Percentiles rank a stretch among this genome's conserved stretches.
phyloP scores from a whole-genome alignment of 768 basidiomycete genomes.

The Hysterangium stoloniferum region DNA sequence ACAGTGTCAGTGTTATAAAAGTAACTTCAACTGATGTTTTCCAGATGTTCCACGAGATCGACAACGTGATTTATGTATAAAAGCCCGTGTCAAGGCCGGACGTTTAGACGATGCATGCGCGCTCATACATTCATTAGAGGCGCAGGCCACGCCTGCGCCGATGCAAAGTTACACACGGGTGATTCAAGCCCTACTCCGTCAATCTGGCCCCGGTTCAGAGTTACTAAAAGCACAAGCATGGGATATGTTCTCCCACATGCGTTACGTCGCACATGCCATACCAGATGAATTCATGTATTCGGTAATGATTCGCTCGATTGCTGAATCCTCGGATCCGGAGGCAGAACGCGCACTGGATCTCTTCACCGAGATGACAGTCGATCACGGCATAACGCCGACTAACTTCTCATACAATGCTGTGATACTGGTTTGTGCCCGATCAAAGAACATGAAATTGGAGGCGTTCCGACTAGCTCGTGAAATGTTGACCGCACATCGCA shows the following conservation, averaged over 20 bases:
- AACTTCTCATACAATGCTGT: constrained; percentile 70
- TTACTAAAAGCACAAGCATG: constrained; percentile 71
- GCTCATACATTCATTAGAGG: constrained; percentile 68
- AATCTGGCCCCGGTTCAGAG: constrained; percentile 25
- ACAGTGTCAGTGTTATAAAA: not conserved
- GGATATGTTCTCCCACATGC: constrained; percentile 95
- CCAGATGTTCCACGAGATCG: constrained; percentile 35
- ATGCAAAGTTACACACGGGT: constrained; percentile 67
- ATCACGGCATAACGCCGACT: constrained; percentile 55
- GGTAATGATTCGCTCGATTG: constrained; percentile 84
- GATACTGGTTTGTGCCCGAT: constrained; percentile 72
- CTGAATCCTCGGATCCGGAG: constrained; percentile 49
- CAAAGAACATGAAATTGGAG: constrained; percentile 63
- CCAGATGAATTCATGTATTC: constrained; percentile 71
- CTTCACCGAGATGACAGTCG: constrained; percentile 86
- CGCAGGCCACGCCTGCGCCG: constrained; percentile 51
- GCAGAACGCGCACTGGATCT: constrained; percentile 90
- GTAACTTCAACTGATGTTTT: constrained; percentile 11
- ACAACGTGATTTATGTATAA: constrained; percentile 69
- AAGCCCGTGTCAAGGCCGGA: constrained; percentile 49
- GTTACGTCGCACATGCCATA: constrained; percentile 83
- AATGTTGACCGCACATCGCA: constrained; percentile 76
- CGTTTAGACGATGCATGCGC: constrained; percentile 48
- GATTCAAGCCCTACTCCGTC: constrained; percentile 50
- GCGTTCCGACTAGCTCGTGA: constrained; percentile 77